Percentiles rank a stretch among this genome's conserved stretches.
Evolutionary conservation across 1,139 yeast species (phyloP).

Genomic region (Debaryomyces udenii): DNA sequence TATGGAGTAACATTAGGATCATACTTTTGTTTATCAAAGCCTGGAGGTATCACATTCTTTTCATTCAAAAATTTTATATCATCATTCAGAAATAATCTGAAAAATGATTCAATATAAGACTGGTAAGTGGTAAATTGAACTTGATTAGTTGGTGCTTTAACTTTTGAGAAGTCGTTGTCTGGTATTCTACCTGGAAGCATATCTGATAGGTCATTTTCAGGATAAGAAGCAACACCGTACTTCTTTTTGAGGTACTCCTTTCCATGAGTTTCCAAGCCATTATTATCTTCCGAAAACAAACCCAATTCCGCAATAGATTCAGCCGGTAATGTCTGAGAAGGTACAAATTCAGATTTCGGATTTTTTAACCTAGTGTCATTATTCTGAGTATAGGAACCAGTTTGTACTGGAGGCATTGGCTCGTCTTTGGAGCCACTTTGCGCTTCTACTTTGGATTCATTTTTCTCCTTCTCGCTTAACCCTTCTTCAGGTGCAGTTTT

Average conservation of each 20-base stretch:
- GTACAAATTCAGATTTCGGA: slow-evolving; percentile 79
- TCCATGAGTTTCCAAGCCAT: slow-evolving; percentile 59
- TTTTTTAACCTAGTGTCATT: slow-evolving; percentile 66
- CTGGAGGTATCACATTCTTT: slow-evolving; percentile 58
- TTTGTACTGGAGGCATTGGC: slow-evolving; percentile 48
- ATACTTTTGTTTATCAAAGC: slow-evolving; percentile 50
- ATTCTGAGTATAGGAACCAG: slow-evolving; percentile 50
- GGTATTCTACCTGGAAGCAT: slow-evolving; percentile 89
- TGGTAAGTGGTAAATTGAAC: slow-evolving; percentile 90
- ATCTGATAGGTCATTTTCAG: slow-evolving; percentile 72
- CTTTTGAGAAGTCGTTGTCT: slow-evolving; percentile 79
- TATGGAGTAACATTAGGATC: slow-evolving; percentile 71
- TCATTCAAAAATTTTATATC: slow-evolving; percentile 76
- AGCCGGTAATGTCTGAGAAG: slow-evolving; percentile 70
- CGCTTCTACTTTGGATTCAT: slow-evolving; percentile 13
- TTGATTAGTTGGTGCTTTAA: slow-evolving; percentile 83
- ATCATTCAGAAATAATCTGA: slow-evolving; percentile 74
- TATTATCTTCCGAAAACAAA: slow-evolving; percentile 62
- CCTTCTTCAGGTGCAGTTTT: too few species aligned
- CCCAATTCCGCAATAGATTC: slow-evolving; percentile 68
- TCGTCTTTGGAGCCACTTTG: slow-evolving; percentile 31
- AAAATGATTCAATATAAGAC: slow-evolving; percentile 82
- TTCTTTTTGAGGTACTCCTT: slow-evolving; percentile 74
- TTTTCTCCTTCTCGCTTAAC: slow-evolving; percentile 20
- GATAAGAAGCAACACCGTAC: slow-evolving; percentile 89